These are phyloP conservation scores for Tetrahymena malaccensis DNA, from an alignment of 73 alveolate species.

Conservation along the genomic window DNA sequence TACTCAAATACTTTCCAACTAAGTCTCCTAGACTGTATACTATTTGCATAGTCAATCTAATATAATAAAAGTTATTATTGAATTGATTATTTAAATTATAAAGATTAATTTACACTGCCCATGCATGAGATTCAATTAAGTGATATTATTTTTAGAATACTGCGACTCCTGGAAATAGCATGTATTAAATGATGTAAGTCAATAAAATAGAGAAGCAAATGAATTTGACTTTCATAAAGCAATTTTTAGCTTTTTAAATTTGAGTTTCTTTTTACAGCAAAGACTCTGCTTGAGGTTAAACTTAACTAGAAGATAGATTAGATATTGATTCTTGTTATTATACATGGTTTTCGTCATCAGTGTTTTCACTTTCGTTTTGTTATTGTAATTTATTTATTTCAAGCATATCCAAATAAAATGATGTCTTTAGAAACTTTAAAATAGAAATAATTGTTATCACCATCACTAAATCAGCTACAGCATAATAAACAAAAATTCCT, in stretches of 20 bases:
- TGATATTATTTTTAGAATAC: background rate
- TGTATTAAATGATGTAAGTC: background rate
- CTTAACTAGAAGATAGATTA: background rate
- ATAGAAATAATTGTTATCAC: background rate
- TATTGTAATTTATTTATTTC: background rate
- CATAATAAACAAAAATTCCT: background rate
- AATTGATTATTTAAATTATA: background rate
- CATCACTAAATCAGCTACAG: background rate
- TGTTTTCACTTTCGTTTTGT: background rate
- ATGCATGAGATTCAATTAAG: background rate
- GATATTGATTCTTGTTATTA: background rate
- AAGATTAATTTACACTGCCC: background rate
- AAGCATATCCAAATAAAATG: background rate
- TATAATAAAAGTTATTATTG: background rate
- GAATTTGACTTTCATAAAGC: background rate
- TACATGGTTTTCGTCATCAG: background rate
- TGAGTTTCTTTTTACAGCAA: background rate
- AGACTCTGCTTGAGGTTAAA: background rate
- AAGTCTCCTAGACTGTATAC: background rate
- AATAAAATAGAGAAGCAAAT: background rate
- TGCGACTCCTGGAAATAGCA: background rate
- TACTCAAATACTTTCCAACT: background rate
- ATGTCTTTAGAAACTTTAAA: background rate
- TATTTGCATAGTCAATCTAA: background rate
- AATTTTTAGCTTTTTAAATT: background rate